These are phyloP conservation scores for Apiospora hydei DNA, from an alignment of 2,329 filamentous ascomycete species.

Conservation along the genomic window DNA sequence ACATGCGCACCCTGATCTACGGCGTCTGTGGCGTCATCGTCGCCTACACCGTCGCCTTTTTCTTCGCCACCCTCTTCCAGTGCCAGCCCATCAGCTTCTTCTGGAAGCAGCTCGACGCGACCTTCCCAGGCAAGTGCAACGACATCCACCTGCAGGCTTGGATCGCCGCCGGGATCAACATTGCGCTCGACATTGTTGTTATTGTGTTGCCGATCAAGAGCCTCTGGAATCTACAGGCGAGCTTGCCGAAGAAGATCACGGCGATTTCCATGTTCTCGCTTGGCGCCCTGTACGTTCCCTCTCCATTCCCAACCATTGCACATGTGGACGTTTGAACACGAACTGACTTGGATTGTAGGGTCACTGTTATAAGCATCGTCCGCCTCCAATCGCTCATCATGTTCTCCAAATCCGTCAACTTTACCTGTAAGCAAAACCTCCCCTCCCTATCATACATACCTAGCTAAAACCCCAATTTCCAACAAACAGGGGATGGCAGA, in stretches of 20 bases:
- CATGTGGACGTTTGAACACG: too few species aligned
- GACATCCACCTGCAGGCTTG: slow-evolving; percentile 42
- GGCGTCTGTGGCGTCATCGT: slow-evolving; percentile 36
- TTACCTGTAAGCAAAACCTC: slow-evolving; percentile 41
- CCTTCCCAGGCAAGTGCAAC: slow-evolving; percentile 37
- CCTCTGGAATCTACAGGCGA: slow-evolving; percentile 40
- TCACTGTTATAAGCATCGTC: slow-evolving; percentile 51
- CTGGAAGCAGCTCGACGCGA: slow-evolving; percentile 37
- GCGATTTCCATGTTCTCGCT: slow-evolving; percentile 45
- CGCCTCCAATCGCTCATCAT: slow-evolving; percentile 50
- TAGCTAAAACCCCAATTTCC: too few species aligned
- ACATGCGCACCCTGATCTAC: slow-evolving; percentile 36
- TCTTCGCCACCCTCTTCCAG: slow-evolving; percentile 38
- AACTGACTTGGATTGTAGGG: slow-evolving; percentile 36
- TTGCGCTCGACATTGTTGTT: slow-evolving; percentile 32
- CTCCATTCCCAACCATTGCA: not conserved
- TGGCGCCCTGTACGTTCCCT: slow-evolving; percentile 45
- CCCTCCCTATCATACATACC: too few species aligned
- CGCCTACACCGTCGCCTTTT: slow-evolving; percentile 35
- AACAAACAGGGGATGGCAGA: slow-evolving; percentile 31
- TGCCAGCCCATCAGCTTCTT: slow-evolving; percentile 42
- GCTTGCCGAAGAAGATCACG: slow-evolving; percentile 41
- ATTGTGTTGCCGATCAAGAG: slow-evolving; percentile 41
- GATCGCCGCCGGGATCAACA: slow-evolving; percentile 41
- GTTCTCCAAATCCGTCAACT: slow-evolving; percentile 49